Conservation (phyloP, 1,284 basidiomycete genomes). For the Tetrapyrgos nigripes region DNA sequence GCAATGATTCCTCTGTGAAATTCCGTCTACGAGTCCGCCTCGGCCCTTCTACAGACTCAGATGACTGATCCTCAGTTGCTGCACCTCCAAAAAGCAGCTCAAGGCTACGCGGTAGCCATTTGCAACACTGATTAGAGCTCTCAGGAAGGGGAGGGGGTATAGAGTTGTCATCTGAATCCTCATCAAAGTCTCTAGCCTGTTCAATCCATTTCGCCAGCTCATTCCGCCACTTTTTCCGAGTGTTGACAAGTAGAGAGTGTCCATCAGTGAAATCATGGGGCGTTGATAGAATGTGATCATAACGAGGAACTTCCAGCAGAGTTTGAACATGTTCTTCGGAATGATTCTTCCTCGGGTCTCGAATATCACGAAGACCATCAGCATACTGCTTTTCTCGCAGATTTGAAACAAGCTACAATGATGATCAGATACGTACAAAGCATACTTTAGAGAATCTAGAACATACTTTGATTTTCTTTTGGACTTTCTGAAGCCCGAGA, state of each 20-base stretch:
- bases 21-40: neutral
- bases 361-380: neutral
- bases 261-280: neutral
- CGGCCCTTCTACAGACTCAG: too few species aligned
- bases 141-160: slow-evolving; percentile 2
- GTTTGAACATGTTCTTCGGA: neutral
- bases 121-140: neutral
- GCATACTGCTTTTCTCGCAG: neutral
- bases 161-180: neutral
- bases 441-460: neutral
- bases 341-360: neutral
- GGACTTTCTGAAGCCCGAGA: slow-evolving; percentile 11
- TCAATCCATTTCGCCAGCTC: slow-evolving; percentile 6
- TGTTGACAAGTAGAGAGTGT: neutral
- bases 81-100: slow-evolving; percentile 4
- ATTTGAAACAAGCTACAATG: neutral
- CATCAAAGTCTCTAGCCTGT: neutral
- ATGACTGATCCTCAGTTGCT: too few species aligned
- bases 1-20: neutral
- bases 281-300: neutral
- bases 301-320: slow-evolving; percentile 7
- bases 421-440: neutral
- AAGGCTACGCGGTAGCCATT: neutral
- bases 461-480: neutral
- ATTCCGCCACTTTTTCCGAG: neutral